These are phyloP conservation scores for Ailanthus altissimus DNA, from an alignment of 345 rosid genomes.

Conservation along the genomic window DNA sequence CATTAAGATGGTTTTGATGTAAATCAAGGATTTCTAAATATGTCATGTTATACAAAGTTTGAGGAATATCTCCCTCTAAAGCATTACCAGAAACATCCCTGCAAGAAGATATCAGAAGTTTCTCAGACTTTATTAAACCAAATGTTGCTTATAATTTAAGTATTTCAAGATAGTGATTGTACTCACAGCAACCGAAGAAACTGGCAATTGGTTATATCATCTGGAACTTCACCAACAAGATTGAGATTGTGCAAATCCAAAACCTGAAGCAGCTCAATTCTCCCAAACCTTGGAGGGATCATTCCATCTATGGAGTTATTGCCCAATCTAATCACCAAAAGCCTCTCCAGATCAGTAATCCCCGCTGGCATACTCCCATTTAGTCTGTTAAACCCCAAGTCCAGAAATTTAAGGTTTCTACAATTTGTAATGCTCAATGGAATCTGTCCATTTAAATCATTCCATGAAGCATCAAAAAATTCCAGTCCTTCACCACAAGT, in stretches of 20 bases:
- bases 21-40: constrained; percentile 75
- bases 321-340: constrained; percentile 70
- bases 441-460: constrained; percentile 60
- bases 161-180: constrained; percentile 17
- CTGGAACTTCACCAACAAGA: constrained; percentile 66
- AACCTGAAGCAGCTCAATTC: constrained; percentile 64
- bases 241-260: constrained; percentile 81
- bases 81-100: constrained; percentile 86
- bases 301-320: constrained; percentile 63
- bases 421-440: constrained; percentile 65
- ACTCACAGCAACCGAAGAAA: constrained; percentile 89
- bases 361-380: constrained; percentile 63
- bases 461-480: constrained; percentile 74
- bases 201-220: constrained; percentile 64
- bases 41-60: constrained; percentile 61
- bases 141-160: constrained; percentile 22
- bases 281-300: constrained; percentile 60
- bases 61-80: constrained; percentile 68
- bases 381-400: constrained; percentile 75
- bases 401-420: constrained; percentile 68
- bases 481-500: constrained; percentile 61
- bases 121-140: constrained; percentile 25
- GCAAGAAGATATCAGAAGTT: constrained; percentile 39
- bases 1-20: constrained; percentile 60
- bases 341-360: constrained; percentile 50